These are phyloP conservation scores for Termitomyces sp. DNA, from an alignment of 768 basidiomycete genomes.

Conservation along the genomic window DNA sequence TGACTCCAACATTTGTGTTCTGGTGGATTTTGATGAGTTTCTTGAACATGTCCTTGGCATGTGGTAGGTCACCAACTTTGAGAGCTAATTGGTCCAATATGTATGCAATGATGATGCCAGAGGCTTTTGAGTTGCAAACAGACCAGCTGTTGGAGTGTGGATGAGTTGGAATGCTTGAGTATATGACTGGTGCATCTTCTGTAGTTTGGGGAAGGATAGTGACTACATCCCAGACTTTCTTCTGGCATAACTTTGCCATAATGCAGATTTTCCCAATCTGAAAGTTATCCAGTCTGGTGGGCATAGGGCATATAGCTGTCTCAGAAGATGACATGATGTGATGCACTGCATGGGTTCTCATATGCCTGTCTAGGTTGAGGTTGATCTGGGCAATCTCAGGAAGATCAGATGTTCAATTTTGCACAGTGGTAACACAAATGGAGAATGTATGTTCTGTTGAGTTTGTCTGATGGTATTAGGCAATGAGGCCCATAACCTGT, in stretches of 20 bases:
- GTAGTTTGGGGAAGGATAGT: background rate
- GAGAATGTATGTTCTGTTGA: background rate
- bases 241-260: background rate
- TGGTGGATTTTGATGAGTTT: background rate
- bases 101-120: background rate
- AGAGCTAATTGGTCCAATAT: background rate
- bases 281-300: background rate
- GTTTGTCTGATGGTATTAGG: background rate
- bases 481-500: background rate
- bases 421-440: background rate
- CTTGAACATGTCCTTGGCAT: background rate
- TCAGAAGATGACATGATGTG: background rate
- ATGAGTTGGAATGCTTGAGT: background rate
- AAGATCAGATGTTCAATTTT: background rate
- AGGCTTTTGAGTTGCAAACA: background rate
- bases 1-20: background rate
- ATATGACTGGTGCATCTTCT: background rate
- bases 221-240: background rate
- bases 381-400: background rate
- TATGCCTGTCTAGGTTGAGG: background rate
- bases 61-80: background rate
- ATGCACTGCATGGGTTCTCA: background rate
- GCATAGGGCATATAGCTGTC: background rate
- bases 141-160: background rate
- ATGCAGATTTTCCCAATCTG: background rate